phyloP scores from a whole-genome alignment of 2,329 filamentous ascomycete genomes.

The Cladophialophora carrionii region DNA sequence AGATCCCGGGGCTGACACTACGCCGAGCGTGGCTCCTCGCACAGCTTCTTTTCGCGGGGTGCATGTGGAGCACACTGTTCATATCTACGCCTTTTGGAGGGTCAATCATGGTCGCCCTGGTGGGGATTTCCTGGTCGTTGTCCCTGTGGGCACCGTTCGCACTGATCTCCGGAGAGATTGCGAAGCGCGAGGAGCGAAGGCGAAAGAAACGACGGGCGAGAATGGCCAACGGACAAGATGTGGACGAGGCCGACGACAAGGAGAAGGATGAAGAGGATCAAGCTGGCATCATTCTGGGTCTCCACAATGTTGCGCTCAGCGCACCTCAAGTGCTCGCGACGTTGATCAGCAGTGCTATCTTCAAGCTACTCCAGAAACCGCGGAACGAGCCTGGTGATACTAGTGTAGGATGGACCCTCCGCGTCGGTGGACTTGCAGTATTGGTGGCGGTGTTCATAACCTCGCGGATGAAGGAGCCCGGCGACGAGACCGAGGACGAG shows the following conservation, averaged over 20 bases:
- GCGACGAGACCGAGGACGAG: conserved; percentile 25
- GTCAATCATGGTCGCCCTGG: conserved; percentile 75
- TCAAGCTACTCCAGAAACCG: conserved; percentile 83
- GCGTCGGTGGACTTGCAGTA: conserved; percentile 79
- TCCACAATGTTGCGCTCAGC: conserved; percentile 94
- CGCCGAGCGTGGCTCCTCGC: conserved; percentile 85
- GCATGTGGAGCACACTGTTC: conserved; percentile 80
- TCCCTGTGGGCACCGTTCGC: conserved; percentile 95
- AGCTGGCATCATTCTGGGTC: conserved; percentile 86
- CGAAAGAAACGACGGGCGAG: conserved; percentile 49
- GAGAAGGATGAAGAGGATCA: conserved; percentile 64
- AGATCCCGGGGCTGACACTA: conserved; percentile 82
- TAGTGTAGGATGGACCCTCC: conserved; percentile 82
- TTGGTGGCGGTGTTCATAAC: conserved; percentile 67
- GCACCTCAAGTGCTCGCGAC: conserved; percentile 91
- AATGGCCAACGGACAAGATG: conserved; percentile 39
- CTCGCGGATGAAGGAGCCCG: conserved; percentile 38
- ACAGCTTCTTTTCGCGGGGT: conserved; percentile 77
- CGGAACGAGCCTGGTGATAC: conserved; percentile 81
- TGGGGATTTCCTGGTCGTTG: conserved; percentile 90
- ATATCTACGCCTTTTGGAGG: conserved; percentile 72
- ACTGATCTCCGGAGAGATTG: conserved; percentile 90
- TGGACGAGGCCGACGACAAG: conserved; percentile 35
- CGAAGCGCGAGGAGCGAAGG: conserved; percentile 71
- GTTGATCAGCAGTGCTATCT: conserved; percentile 79